Percentiles rank a stretch among this genome's conserved stretches.
phyloP scores from a whole-genome alignment of 2,329 filamentous ascomycete genomes.

The Periconia macrospinosa region DNA sequence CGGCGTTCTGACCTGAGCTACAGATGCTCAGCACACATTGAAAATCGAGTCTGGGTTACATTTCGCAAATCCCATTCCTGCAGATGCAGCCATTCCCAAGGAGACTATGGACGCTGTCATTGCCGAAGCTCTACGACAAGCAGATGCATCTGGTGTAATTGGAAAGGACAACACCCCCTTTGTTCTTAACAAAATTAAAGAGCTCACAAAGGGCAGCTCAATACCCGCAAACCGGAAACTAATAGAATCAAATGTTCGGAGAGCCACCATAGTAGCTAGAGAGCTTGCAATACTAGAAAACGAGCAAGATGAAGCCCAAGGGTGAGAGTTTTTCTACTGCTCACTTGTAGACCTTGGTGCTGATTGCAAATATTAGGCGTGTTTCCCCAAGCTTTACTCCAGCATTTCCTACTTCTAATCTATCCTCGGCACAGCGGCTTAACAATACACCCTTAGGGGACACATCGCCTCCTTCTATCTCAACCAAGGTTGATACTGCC shows the following conservation, averaged over 20 bases:
- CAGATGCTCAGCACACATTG: constrained; percentile 72
- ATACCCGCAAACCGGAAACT: constrained; percentile 74
- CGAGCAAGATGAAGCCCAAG: constrained; percentile 36
- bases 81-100: constrained; percentile 69
- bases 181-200: constrained; percentile 75
- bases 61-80: constrained; percentile 86
- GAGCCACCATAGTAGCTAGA: constrained; percentile 66
- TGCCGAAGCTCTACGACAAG: constrained; percentile 42
- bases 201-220: constrained; percentile 72
- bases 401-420: constrained; percentile 15
- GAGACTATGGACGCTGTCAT: constrained; percentile 46
- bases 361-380: constrained; percentile 44
- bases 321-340: constrained; percentile 39
- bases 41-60: constrained; percentile 76
- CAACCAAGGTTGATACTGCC: constrained; percentile 5
- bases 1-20: background rate
- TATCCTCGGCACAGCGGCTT: constrained; percentile 12
- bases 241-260: constrained; percentile 66
- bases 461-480: constrained; percentile 9
- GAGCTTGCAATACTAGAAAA: constrained; percentile 60
- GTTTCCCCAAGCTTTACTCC: constrained; percentile 25
- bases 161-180: constrained; percentile 85
- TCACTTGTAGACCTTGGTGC: constrained; percentile 29
- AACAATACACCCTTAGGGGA: constrained; percentile 18
- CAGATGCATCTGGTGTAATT: constrained; percentile 49